Evolutionary conservation across 2,329 filamentous ascomycete species (phyloP).

Genomic region (Aspergillus texensis): DNA sequence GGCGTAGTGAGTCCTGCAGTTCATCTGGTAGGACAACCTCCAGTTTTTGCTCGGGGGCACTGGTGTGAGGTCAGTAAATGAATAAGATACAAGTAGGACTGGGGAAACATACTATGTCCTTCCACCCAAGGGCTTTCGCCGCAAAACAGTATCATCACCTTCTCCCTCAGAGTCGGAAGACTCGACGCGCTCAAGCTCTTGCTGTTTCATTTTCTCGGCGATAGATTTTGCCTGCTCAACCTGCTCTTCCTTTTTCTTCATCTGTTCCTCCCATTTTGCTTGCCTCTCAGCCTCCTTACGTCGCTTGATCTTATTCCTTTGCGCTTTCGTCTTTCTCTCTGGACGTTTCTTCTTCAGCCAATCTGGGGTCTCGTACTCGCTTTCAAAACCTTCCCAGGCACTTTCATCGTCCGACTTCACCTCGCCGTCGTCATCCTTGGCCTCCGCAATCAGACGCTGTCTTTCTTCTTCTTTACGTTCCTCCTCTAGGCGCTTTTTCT

Average conservation of each 20-base stretch:
- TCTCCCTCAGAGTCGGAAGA: conserved; percentile 49
- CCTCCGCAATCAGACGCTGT: conserved; percentile 71
- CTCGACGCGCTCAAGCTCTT: conserved; percentile 52
- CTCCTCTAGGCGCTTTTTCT: conserved; percentile 71
- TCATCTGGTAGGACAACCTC: conserved; percentile 83
- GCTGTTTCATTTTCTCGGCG: conserved; percentile 52
- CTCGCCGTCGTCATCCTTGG: conserved; percentile 73
- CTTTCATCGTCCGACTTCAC: conserved; percentile 83
- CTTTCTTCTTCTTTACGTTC: conserved; percentile 68
- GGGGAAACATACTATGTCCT: conserved; percentile 53
- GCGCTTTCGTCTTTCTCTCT: conserved; percentile 79
- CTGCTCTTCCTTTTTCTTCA: conserved; percentile 74
- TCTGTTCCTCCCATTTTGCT: conserved; percentile 73
- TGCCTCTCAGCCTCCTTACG: conserved; percentile 84
- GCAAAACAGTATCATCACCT: conserved; percentile 65
- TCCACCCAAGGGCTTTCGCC: conserved; percentile 71
- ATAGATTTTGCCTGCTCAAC: conserved; percentile 72
- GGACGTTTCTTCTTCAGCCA: conserved; percentile 72
- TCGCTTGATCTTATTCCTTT: conserved; percentile 85
- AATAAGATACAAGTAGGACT: background rate
- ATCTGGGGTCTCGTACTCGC: conserved; percentile 71
- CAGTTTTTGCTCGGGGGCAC: conserved; percentile 71
- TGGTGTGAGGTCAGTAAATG: conserved; percentile 27
- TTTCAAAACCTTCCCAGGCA: conserved; percentile 88
- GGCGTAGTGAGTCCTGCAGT: conserved; percentile 75